Evolutionary conservation across 495 filamentous ascomycete genomes (phyloP).

Genomic region (Neurospora sublineolata): DNA sequence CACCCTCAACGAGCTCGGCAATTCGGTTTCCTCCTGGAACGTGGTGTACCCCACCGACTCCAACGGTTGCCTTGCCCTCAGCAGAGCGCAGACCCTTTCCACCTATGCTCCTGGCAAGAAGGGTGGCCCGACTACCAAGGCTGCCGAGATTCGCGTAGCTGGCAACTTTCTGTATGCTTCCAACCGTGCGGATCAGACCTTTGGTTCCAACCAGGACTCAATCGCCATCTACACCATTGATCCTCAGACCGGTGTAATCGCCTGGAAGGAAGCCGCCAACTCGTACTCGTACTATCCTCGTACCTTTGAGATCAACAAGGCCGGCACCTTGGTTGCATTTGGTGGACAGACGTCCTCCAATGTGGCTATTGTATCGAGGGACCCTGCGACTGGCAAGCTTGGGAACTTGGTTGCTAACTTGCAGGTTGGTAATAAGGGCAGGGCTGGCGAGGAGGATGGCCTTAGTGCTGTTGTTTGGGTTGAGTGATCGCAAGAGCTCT

Average conservation of each 20-base stretch:
- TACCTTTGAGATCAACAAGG: constrained; percentile 52
- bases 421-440: constrained; percentile 28
- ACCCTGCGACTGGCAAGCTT: constrained; percentile 43
- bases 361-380: constrained; percentile 48
- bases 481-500: constrained; percentile 19
- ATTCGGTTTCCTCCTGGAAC: constrained; percentile 34
- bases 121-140: constrained; percentile 28
- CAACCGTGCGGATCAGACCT: constrained; percentile 34
- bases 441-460: constrained; percentile 34
- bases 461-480: constrained; percentile 35
- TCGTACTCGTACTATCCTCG: constrained; percentile 38
- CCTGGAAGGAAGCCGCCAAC: constrained; percentile 28
- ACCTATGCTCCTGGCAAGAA: constrained; percentile 24
- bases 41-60: constrained; percentile 22
- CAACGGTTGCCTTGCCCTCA: constrained; percentile 22
- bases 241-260: constrained; percentile 21
- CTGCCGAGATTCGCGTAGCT: constrained; percentile 30
- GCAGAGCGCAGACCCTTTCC: constrained; percentile 26
- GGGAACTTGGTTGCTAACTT: constrained; percentile 36
- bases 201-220: constrained; percentile 29
- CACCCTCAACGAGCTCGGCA: constrained; percentile 38
- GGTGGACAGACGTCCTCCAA: constrained; percentile 51
- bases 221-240: constrained; percentile 28
- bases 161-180: constrained; percentile 32
- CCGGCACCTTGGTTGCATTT: constrained; percentile 49